Base-by-base conservation (phyloP, 2,329 filamentous ascomycete genomes). In the Fusarium cyanostomum region DNA sequence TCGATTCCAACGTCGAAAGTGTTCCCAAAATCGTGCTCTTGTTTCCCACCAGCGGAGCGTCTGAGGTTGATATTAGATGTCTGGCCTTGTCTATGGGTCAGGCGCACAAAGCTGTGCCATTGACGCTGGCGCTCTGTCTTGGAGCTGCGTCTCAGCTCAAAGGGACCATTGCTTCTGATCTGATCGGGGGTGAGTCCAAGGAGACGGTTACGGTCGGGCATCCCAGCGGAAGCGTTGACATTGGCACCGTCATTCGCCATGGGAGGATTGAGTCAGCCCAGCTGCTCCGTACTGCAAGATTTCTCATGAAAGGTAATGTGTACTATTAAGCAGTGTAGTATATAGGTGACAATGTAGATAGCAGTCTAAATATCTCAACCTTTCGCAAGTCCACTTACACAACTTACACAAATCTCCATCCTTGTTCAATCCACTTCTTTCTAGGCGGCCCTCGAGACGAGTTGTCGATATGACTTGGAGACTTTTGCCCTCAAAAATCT, bases 11-110 rank as follows among this genome's bases (percentile, higher is more conserved):
- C 11, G 63, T 69, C 2, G 65, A 73, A 38, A 86, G 85, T 2
- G 83, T 90, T 2, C 88, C 89, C 1, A 89, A 91, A 71, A 86
- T 91, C 33, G 84, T 76, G 13, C 66, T 81, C 15, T 56, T 84
- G 5, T 74, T 84, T 9, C 80, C 79, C 13, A 66, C 75, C 0
- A 72, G 69, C 18, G 59, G 49, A 18, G 60, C 68, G 11, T 51
- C 63, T 9, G 67, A 69, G 28, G 67, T 77, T 2, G 77, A 81
- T 64, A 74, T 85, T 27, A 74, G 75, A 28, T 83, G 80, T 46
- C 72, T 81, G 3, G 82, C 82, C 5, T 73, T 86, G 49, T 85
- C 82, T 2, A 84, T 85, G 51, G 82, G 81, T 1, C 82, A 86
- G 59, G 83, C 83, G 5, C 84, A 87, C 72, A 81, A 80, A 61